phyloP scores from a whole-genome alignment of 78 protist species.

The Chrysochromulina tobinii region DNA sequence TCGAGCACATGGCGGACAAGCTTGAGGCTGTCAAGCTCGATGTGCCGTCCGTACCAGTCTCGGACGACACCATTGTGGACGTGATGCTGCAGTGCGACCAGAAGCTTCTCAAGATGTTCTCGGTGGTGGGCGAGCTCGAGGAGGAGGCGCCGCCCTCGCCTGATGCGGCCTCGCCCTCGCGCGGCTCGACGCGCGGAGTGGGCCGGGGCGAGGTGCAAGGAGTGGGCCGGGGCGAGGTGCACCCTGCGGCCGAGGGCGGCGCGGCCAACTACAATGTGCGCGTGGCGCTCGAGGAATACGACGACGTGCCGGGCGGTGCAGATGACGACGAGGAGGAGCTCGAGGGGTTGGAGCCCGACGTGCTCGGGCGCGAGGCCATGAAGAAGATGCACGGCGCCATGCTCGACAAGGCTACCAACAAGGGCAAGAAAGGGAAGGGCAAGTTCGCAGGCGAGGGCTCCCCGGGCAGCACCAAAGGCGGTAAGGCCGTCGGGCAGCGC shows the following conservation, averaged over 20 bases:
- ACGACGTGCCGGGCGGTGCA: too few species aligned
- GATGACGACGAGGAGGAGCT: not conserved
- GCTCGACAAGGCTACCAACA: not conserved
- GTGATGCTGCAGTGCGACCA: not conserved
- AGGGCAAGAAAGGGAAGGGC: not conserved
- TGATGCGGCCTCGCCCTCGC: not conserved
- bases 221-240: not conserved
- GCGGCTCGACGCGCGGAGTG: not conserved
- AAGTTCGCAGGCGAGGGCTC: too few species aligned
- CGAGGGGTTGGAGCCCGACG: not conserved
- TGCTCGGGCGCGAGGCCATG: not conserved
- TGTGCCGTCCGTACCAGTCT: not conserved
- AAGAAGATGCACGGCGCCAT: not conserved
- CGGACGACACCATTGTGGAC: not conserved
- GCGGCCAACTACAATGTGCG: not conserved
- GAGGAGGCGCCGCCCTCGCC: not conserved
- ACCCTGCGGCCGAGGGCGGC: not conserved
- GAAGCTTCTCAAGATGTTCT: not conserved
- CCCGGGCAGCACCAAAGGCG: too few species aligned
- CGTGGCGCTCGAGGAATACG: not conserved
- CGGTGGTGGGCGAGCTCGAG: too few species aligned
- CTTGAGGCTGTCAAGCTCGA: slow-evolving; percentile 40
- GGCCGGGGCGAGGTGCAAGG: not conserved
- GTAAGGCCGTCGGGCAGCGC: too few species aligned
- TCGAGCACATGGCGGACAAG: slow-evolving; percentile 66